phyloP scores from a whole-genome alignment of 768 basidiomycete genomes.

The Lactarius sp. region DNA sequence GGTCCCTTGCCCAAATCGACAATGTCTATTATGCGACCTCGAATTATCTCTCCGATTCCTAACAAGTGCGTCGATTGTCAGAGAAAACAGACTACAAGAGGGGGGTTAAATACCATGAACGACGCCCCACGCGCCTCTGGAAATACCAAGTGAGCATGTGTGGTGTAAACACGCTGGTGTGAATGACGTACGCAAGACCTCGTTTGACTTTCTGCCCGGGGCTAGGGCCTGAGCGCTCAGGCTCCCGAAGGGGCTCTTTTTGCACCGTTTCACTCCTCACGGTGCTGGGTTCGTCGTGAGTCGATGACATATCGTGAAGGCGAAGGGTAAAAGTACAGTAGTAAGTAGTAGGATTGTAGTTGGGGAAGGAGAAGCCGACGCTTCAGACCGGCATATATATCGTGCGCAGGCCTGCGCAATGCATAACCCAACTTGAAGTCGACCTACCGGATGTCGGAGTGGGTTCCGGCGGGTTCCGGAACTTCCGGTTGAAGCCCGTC shows the following conservation, averaged over 20 bases:
- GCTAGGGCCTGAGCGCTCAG: not conserved
- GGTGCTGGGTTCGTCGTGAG: not conserved
- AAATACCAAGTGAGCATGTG: not conserved
- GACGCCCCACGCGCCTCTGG: conserved; percentile 3
- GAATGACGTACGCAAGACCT: conserved; percentile 12
- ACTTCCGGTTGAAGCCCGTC: too few species aligned
- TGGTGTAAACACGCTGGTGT: not conserved
- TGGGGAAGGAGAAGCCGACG: not conserved
- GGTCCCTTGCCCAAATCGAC: conserved; percentile 14
- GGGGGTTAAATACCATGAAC: conserved; percentile 7
- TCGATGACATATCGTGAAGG: conserved; percentile 9
- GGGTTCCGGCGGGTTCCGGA: not conserved
- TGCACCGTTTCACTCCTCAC: conserved; percentile 1
- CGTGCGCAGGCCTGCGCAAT: not conserved
- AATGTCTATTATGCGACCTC: conserved; percentile 11
- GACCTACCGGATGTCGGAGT: not conserved
- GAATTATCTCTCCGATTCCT: conserved; percentile 20
- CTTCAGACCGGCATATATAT: not conserved
- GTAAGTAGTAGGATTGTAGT: not conserved
- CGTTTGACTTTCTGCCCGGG: conserved; percentile 3
- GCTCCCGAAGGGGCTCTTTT: not conserved
- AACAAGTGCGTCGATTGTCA: not conserved
- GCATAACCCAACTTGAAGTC: not conserved
- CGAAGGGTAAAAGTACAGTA: not conserved
- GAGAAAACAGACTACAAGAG: too few species aligned